phyloP scores from a whole-genome alignment of 2,329 filamentous ascomycete genomes.

The Periconia digitata region DNA sequence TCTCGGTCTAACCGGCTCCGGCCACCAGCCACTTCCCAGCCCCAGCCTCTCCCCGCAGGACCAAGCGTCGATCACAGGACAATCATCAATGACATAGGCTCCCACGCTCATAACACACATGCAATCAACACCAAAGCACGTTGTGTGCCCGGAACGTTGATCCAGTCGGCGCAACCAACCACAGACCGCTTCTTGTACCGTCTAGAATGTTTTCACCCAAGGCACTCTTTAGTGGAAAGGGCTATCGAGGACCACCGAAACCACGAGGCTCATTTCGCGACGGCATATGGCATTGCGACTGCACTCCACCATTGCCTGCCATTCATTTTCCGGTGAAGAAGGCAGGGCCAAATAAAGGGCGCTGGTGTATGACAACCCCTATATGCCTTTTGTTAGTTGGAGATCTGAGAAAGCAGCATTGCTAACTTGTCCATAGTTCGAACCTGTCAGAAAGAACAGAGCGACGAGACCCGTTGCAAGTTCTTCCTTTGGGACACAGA shows the following conservation, averaged over 20 bases:
- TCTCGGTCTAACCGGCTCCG: too few relatives aligned
- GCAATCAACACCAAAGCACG: too few relatives aligned
- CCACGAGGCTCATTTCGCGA: conserved; percentile 23
- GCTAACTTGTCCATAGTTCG: conserved; percentile 47
- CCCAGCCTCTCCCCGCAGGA: too few relatives aligned
- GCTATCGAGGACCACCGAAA: neutral
- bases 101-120: too few relatives aligned
- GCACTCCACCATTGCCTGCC: conserved; percentile 56
- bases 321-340: conserved; percentile 61
- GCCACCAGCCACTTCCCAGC: too few relatives aligned
- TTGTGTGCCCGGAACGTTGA: too few relatives aligned
- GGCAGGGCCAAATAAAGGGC: conserved; percentile 57
- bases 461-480: conserved; percentile 49
- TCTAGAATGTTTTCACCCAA: neutral
- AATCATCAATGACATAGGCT: too few relatives aligned
- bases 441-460: conserved; percentile 56
- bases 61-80: too few relatives aligned
- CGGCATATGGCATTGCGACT: conserved; percentile 49
- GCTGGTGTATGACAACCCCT: conserved; percentile 45
- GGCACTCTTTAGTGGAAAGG: neutral
- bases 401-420: too few relatives aligned
- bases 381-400: neutral
- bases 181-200: too few relatives aligned
- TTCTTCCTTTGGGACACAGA: conserved; percentile 63
- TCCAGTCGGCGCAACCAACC: too few relatives aligned